Base-by-base conservation (phyloP, 2,329 filamentous ascomycete genomes). In the Calonectria pseudoturangicola region DNA sequence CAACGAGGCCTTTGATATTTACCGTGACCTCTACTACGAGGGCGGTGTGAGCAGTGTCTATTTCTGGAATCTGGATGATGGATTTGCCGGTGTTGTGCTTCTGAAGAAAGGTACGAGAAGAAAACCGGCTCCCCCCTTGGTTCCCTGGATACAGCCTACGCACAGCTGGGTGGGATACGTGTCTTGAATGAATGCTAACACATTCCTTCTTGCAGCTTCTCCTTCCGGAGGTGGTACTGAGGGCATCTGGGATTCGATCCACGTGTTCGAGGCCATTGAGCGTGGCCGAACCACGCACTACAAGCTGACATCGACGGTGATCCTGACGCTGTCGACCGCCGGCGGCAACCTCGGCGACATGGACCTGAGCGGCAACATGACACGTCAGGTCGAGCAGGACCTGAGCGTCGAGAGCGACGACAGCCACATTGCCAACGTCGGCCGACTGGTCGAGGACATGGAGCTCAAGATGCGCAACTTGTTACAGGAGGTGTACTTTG, bases 391-490 rank as follows among this genome's bases (percentile, higher is more conserved):
- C 66, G 96, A 99, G 88, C 92, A 94, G 81, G 96, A 98, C 85
- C 88, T 98, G 83, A 92, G 94, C 10, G 94, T 98, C 45, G 95
- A 98, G 79, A 93, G 93, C 80, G 96, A 98, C 85, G 93, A 94
- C 78, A 95, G 94, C 84, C 97, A 99, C 88, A 97, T 99, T 79
- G 94, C 94, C 79, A 99, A 99, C 85, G 95, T 98, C 73, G 97
- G 97, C 71, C 90, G 93, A 76, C 89, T 99, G 82, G 96, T 99
- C 66, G 97, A 99, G 88, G 97, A 99, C 85, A 98, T 99, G 97
- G 97, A 99, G 87, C 92, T 98, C 83, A 98, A 98, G 90, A 98
- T 99, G 97, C 92, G 97, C 77, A 99, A 99, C 85, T 85, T 98
- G 85, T 88, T 99, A 83, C 96, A 99, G 88, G 97, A 99, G 86